phyloP scores from a whole-genome alignment of 495 filamentous ascomycete genomes.

The Penicillium cosmopolitanum region DNA sequence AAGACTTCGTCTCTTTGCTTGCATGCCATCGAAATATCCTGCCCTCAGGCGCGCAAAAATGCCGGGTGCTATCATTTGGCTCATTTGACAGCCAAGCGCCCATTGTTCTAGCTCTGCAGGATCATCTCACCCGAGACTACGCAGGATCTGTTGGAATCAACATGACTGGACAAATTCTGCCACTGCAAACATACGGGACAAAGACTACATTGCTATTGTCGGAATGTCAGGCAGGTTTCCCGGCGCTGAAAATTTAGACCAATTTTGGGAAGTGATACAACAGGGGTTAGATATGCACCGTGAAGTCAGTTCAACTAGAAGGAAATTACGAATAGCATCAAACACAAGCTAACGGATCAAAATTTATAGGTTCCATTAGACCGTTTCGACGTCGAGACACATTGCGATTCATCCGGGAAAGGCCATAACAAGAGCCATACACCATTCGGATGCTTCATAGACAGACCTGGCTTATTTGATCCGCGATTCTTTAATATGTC shows the following conservation, averaged over 20 bases:
- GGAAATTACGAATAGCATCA: background rate
- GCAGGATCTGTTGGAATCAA: background rate
- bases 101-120: background rate
- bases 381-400: conserved; percentile 44
- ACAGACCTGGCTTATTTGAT: conserved; percentile 39
- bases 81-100: background rate
- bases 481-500: conserved; percentile 42
- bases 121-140: background rate
- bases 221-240: conserved; percentile 16
- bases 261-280: conserved; percentile 7
- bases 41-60: background rate
- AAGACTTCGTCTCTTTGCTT: background rate
- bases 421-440: conserved; percentile 35
- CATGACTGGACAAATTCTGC: background rate
- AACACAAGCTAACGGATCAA: background rate
- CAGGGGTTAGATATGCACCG: background rate
- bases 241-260: background rate
- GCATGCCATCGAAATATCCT: background rate
- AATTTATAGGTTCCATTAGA: conserved; percentile 37
- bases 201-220: conserved; percentile 12
- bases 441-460: conserved; percentile 43
- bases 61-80: background rate
- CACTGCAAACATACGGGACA: background rate
- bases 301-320: background rate
- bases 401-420: conserved; percentile 43